Conservation (phyloP, 352 stramenopile genomes). For the Phytophthora nicotianae region DNA sequence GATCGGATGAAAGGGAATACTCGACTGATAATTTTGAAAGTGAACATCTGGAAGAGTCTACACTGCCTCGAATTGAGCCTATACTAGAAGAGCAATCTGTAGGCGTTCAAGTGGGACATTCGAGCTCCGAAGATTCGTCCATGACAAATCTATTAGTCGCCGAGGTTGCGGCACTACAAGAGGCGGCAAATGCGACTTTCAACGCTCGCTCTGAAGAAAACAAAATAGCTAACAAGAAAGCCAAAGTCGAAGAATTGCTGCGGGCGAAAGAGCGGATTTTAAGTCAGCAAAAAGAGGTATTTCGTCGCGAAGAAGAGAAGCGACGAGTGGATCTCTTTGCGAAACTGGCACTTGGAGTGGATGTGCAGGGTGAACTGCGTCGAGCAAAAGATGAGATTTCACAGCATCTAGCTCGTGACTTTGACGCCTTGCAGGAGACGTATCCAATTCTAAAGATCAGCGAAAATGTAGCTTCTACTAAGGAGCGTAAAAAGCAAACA, state of each 20-base stretch:
- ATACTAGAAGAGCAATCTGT: constrained; percentile 7
- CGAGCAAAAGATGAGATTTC: constrained; percentile 38
- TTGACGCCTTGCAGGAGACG: constrained; percentile 33
- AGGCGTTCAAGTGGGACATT: constrained; percentile 25
- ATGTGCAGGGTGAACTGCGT: constrained; percentile 36
- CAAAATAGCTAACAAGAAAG: constrained; percentile 55
- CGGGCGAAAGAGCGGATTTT: constrained; percentile 43
- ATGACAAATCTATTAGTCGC: constrained; percentile 53
- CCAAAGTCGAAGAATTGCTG: constrained; percentile 45
- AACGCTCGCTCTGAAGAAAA: neutral
- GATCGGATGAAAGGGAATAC: constrained; percentile 18
- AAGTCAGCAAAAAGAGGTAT: constrained; percentile 33
- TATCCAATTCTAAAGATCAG: constrained; percentile 29
- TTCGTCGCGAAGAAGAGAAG: constrained; percentile 46
- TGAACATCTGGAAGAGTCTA: constrained; percentile 7
- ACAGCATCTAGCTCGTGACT: constrained; percentile 35
- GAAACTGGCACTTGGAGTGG: constrained; percentile 39
- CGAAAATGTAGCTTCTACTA: neutral
- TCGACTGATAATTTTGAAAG: constrained; percentile 27
- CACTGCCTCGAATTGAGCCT: neutral
- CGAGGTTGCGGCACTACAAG: constrained; percentile 30
- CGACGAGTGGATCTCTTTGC: constrained; percentile 50
- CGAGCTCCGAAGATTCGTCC: constrained; percentile 54
- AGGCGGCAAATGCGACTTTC: neutral
- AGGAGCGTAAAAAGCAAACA: neutral